Base-by-base conservation (phyloP, 441 rosid species). In the Brassica hybrid region DNA sequence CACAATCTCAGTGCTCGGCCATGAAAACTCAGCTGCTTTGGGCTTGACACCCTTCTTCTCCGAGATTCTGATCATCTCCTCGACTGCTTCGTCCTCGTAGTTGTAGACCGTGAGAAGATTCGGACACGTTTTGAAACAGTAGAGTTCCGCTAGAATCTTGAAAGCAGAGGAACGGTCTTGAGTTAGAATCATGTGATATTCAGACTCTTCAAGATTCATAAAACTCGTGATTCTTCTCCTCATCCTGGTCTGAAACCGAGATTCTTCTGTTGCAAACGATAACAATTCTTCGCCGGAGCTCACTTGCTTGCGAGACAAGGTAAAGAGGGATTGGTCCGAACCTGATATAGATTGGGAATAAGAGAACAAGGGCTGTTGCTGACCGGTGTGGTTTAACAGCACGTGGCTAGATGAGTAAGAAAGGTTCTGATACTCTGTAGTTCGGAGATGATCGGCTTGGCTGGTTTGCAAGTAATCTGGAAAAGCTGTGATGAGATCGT, bases 41-140 rank as follows among this genome's bases (percentile, higher is more conserved):
- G 78, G 79, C 21, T 75, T 72, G 30, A 91, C 85, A 38, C 93
- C 94, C 80, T 78, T 86, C 73, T 87, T 88, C 85, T 85, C 87
- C 6, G 93, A 79, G 78, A 80, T 85, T 63, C 74, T 83, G 6
- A 83, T 75, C 94, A 95, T 86, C 30, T 83, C 71, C 23, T 87
- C 85, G 10, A 85, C 86, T 5, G 95, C 94, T 83, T 93, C 97
- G 60, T 83, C 91, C 76, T 90, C 91, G 30, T 89, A 76, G 79
- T 95, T 96, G 56, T 95, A 95, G 8, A 95, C 93, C 0, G 95
- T 86, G 23, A 93, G 86, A 67, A 93, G 95, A 78, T 86, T 86
- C 13, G 69, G 81, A 65, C 83, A 72, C 18, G 88, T 85, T 27
- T 82, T 85, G 80, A 93, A 91, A 14, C 93, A 91, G 78, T 93